Percentiles rank a stretch among this genome's conserved stretches.
These are phyloP conservation scores for Aspergillus sp. DNA, from an alignment of 2,329 filamentous ascomycete species.

Conservation along the genomic window DNA sequence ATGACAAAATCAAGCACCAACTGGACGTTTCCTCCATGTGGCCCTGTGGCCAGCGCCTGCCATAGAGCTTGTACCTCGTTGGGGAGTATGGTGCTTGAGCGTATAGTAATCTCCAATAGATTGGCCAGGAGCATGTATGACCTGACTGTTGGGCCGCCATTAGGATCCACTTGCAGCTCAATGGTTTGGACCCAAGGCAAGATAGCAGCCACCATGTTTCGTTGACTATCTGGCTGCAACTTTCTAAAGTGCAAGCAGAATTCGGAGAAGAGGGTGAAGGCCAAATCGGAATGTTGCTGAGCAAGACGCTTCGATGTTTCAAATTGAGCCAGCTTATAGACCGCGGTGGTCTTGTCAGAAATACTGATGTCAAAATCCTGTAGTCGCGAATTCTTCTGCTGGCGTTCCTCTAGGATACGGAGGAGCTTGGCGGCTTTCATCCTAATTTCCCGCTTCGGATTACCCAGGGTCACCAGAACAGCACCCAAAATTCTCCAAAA, in stretches of 20 bases:
- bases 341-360: conserved; percentile 95
- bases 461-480: conserved; percentile 89
- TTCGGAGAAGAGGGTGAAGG: conserved; percentile 94
- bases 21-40: conserved; percentile 90
- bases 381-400: conserved; percentile 84
- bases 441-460: conserved; percentile 84
- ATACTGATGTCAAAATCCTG: conserved; percentile 98
- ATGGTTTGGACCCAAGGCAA: conserved; percentile 96
- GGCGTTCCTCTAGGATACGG: conserved; percentile 78
- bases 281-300: conserved; percentile 84
- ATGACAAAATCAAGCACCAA: conserved; percentile 97
- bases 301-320: conserved; percentile 91
- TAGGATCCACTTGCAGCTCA: conserved; percentile 88
- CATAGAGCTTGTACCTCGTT: conserved; percentile 97
- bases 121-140: conserved; percentile 97
- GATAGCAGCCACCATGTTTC: conserved; percentile 92
- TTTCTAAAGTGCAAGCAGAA: conserved; percentile 93
- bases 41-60: conserved; percentile 93
- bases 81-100: conserved; percentile 82
- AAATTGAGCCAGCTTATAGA: conserved; percentile 97
- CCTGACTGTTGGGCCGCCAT: conserved; percentile 84
- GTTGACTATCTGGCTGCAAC: conserved; percentile 78
- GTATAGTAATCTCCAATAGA: conserved; percentile 93
- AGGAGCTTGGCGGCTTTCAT: conserved; percentile 85
- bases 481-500: conserved; percentile 92